Conservation (phyloP, 1,139 yeast genomes). For the Pneumocystis canis region DNA sequence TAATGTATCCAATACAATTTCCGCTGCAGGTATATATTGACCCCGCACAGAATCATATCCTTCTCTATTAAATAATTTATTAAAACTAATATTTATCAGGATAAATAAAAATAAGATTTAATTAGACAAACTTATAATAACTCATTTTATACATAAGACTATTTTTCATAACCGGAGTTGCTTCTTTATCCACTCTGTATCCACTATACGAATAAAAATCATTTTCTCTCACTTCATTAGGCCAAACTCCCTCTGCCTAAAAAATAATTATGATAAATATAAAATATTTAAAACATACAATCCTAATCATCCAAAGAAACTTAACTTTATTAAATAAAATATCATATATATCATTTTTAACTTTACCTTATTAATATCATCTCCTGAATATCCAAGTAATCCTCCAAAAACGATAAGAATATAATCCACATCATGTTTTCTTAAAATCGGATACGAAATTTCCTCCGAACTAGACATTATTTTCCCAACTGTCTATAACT, state of each 20-base stretch:
- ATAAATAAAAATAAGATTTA: background rate
- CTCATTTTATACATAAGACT: constrained; percentile 93
- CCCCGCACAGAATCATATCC: constrained; percentile 72
- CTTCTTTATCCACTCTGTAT: constrained; percentile 69
- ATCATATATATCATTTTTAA: background rate
- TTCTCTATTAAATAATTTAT: constrained; percentile 57
- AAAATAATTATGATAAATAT: background rate
- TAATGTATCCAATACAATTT: constrained; percentile 13
- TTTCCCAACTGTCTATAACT: constrained; percentile 65
- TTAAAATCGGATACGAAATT: constrained; percentile 71
- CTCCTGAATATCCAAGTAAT: constrained; percentile 83
- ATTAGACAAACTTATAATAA: constrained; percentile 41
- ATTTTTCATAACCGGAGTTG: constrained; percentile 71
- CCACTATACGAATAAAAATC: constrained; percentile 81
- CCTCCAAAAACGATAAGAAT: constrained; percentile 92
- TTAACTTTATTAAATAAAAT: constrained; percentile 20
- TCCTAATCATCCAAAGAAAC: constrained; percentile 97
- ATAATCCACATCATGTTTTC: constrained; percentile 88
- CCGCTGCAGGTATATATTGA: constrained; percentile 42
- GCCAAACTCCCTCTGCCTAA: constrained; percentile 91
- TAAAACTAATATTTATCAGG: constrained; percentile 28
- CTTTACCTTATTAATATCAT: constrained; percentile 58
- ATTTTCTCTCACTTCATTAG: constrained; percentile 82
- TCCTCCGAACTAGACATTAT: constrained; percentile 91
- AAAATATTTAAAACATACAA: constrained; percentile 24